Evolutionary conservation across 2,329 filamentous ascomycete species (phyloP).

Genomic region (Stachybotrys chartarum): DNA sequence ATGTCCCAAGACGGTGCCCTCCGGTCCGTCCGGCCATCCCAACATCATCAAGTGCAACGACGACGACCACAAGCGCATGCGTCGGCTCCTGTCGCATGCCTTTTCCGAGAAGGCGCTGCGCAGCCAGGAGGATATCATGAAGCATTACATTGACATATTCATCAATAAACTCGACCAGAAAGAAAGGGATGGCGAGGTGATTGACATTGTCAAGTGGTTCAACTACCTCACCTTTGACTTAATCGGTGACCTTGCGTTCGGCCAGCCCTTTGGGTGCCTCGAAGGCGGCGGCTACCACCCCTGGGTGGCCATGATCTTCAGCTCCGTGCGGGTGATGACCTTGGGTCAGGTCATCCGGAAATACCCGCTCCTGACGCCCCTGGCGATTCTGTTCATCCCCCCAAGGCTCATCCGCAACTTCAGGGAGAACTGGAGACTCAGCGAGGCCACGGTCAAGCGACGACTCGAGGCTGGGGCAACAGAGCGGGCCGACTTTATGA

Average conservation of each 20-base stretch:
- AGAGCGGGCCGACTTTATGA: constrained; percentile 12
- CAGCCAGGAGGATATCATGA: constrained; percentile 21
- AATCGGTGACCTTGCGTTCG: constrained; percentile 21
- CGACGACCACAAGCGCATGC: constrained; percentile 12
- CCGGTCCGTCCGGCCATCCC: not conserved
- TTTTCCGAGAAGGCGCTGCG: constrained; percentile 21
- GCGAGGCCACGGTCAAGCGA: constrained; percentile 3
- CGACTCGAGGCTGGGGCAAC: constrained; percentile 7
- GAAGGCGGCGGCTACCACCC: constrained; percentile 8
- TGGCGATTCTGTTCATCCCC: not conserved
- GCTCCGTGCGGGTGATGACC: not conserved
- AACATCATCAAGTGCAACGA: constrained; percentile 10
- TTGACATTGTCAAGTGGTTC: constrained; percentile 19
- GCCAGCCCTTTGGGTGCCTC: constrained; percentile 20
- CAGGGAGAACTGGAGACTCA: constrained; percentile 2
- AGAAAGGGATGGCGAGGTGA: not conserved
- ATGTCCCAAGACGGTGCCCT: constrained; percentile 2
- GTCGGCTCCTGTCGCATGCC: constrained; percentile 15
- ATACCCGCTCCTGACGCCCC: not conserved
- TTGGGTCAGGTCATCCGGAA: not conserved
- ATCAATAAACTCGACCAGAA: constrained; percentile 11
- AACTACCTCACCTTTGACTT: constrained; percentile 21
- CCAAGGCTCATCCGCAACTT: not conserved
- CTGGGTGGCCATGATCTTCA: constrained; percentile 14
- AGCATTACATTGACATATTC: constrained; percentile 17